Evolutionary conservation across 148 eudicot genomes (phyloP).

Genomic region (Camellia japonica): DNA sequence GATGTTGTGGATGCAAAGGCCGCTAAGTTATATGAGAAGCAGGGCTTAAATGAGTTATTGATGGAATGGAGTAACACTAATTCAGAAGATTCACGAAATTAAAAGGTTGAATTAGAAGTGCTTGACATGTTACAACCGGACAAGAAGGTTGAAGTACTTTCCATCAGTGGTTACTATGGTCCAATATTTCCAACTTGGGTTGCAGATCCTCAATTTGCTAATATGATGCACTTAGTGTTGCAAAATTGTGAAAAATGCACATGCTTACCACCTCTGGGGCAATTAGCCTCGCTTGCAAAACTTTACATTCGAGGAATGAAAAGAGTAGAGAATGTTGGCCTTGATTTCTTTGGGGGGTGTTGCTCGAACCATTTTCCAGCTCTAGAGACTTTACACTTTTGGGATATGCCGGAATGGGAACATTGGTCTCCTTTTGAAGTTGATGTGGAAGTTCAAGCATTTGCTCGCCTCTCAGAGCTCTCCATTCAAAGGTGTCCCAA

Average conservation of each 20-base stretch:
- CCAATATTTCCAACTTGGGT: conserved; percentile 11
- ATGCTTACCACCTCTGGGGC: too few relatives aligned
- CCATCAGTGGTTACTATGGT: conserved; percentile 3
- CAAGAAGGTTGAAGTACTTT: conserved; percentile 5
- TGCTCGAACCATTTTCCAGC: conserved; percentile 15
- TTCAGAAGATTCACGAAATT: not conserved
- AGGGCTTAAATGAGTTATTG: conserved; percentile 6
- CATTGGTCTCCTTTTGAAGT: conserved; percentile 11
- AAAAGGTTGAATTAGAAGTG: conserved; percentile 4
- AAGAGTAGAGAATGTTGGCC: conserved; percentile 3
- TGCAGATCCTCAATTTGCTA: not conserved
- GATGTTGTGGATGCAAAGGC: not conserved
- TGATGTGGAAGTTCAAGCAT: not conserved
- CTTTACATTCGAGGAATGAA: too few relatives aligned
- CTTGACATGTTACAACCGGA: conserved; percentile 12
- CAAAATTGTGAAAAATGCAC: too few relatives aligned
- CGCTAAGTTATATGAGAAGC: conserved; percentile 14
- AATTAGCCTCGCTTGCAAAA: too few relatives aligned
- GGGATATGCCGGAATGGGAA: conserved; percentile 19
- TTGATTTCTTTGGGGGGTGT: conserved; percentile 19
- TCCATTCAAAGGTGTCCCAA: too few relatives aligned
- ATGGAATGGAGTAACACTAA: conserved; percentile 2
- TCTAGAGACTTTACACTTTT: conserved; percentile 17
- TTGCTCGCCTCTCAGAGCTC: too few relatives aligned
- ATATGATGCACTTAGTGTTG: not conserved